Evolutionary conservation across 192 early-diverging fungal genomes (phyloP).

Genomic region (Coemansia sp.): DNA sequence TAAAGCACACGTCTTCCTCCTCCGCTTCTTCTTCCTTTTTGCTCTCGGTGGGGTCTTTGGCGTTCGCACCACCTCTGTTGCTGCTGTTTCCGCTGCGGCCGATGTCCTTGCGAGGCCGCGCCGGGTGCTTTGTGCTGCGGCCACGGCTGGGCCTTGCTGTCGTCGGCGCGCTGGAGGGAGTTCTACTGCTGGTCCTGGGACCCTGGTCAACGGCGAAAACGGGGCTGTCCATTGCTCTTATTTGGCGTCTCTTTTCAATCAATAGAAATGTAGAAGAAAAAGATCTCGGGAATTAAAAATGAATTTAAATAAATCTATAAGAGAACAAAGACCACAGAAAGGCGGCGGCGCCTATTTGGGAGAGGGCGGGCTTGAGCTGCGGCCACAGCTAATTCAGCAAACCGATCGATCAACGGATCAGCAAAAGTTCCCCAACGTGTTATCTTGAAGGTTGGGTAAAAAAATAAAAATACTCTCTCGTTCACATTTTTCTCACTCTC

Average conservation of each 20-base stretch:
- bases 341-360: too few relatives aligned
- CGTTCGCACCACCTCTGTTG: not conserved
- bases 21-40: conserved; percentile 11
- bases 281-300: too few relatives aligned
- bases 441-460: too few relatives aligned
- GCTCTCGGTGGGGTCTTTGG: not conserved
- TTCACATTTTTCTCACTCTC: conserved; percentile 4
- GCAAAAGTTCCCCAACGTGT: too few relatives aligned
- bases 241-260: too few relatives aligned
- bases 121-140: conserved; percentile 1
- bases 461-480: too few relatives aligned
- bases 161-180: not conserved
- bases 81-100: not conserved
- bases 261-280: not conserved
- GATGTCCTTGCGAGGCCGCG: not conserved
- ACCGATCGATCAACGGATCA: not conserved
- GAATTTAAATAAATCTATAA: not conserved
- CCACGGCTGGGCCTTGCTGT: not conserved
- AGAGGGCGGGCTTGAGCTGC: not conserved
- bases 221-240: not conserved
- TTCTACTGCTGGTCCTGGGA: not conserved
- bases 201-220: conserved; percentile 1
- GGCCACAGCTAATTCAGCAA: not conserved
- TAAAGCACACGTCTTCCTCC: conserved; percentile 71
- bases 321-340: too few relatives aligned